Evolutionary conservation across 192 early-diverging fungal genomes (phyloP).

Genomic region (Coemansia sp.): DNA sequence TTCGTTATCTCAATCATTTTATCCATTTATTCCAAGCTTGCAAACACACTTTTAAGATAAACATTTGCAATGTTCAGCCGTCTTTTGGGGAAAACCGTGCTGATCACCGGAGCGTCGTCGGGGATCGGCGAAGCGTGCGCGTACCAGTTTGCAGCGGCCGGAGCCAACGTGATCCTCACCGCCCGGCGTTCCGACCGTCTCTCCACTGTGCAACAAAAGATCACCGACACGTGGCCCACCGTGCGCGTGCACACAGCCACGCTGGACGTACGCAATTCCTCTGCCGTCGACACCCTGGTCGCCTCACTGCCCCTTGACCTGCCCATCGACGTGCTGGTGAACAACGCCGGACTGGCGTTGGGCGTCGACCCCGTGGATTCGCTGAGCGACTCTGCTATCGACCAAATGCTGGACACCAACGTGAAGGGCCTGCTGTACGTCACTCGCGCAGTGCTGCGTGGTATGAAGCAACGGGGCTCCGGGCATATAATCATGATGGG

Average conservation of each 20-base stretch:
- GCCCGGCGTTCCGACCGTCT: constrained; percentile 68
- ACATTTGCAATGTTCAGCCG: constrained; percentile 41
- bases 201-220: constrained; percentile 53
- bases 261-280: constrained; percentile 71
- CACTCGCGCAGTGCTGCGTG: constrained; percentile 72
- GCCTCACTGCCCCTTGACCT: too few relatives aligned
- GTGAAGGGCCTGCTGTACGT: constrained; percentile 84
- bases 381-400: constrained; percentile 60
- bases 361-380: constrained; percentile 68
- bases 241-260: constrained; percentile 60
- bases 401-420: constrained; percentile 87
- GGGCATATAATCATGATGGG: constrained; percentile 88
- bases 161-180: constrained; percentile 54
- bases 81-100: constrained; percentile 46
- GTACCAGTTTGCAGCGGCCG: constrained; percentile 44
- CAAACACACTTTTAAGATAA: too few relatives aligned
- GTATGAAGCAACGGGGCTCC: constrained; percentile 61
- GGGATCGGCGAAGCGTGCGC: constrained; percentile 55
- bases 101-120: constrained; percentile 54
- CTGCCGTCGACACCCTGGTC: constrained; percentile 77
- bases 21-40: too few relatives aligned
- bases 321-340: too few relatives aligned
- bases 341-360: constrained; percentile 74
- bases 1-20: too few relatives aligned
- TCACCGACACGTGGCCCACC: constrained; percentile 47